Percentiles rank a stretch among this genome's conserved stretches.
Conservation (phyloP, 176 grass and related monocot species). For the Avena sativa region DNA sequence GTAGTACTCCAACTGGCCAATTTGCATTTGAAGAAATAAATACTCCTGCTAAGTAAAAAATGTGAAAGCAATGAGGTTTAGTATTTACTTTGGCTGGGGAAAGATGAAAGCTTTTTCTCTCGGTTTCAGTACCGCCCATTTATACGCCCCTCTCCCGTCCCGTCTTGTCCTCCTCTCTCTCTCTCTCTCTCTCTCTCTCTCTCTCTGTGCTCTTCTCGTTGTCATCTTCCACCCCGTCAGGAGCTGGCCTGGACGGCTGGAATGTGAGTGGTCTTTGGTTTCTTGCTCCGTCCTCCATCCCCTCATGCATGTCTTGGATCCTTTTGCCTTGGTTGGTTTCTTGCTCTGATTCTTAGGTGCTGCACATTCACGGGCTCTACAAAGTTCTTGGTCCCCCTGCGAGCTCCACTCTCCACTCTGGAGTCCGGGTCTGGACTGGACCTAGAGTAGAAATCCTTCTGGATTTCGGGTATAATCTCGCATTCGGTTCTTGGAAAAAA, state of each 20-base stretch:
- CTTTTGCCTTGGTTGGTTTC: conserved; percentile 37
- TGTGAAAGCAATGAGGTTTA: conserved; percentile 6
- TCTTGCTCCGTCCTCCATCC: neutral
- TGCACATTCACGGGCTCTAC: neutral
- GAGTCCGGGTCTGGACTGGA: neutral
- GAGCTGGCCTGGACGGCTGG: conserved; percentile 25
- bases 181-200: neutral
- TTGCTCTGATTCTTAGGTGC: conserved; percentile 40
- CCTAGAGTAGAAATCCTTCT: neutral
- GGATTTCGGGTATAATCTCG: conserved; percentile 32
- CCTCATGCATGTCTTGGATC: conserved; percentile 36
- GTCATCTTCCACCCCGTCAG: conserved; percentile 24
- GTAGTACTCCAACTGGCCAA: neutral
- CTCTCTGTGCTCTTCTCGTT: neutral
- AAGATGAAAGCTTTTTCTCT: conserved; percentile 18
- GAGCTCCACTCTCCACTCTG: neutral
- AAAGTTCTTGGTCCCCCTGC: neutral
- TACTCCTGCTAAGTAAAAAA: neutral
- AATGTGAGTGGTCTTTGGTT: conserved; percentile 54
- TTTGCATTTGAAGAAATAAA: neutral
- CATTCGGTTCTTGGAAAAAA: conserved; percentile 13
- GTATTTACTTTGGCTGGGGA: conserved; percentile 19
- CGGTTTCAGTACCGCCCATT: conserved; percentile 43
- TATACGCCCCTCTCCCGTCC: conserved; percentile 41
- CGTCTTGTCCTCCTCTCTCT: conserved; percentile 32